Base-by-base conservation (phyloP, 1,139 yeast genomes). In the Casaregolazyma suthepensis region DNA sequence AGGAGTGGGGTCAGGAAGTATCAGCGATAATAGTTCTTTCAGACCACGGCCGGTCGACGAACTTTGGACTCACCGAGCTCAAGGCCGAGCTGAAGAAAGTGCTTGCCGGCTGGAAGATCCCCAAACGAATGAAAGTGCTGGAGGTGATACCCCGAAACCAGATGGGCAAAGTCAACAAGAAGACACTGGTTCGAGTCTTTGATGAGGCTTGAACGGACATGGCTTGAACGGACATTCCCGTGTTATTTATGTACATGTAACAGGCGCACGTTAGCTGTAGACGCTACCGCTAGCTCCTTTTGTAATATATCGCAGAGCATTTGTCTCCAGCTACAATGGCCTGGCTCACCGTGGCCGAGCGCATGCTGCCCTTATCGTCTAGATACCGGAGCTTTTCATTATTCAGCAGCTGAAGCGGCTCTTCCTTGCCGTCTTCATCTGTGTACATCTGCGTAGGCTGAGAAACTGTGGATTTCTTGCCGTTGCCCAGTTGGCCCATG, bases 401-500 rank as follows among this genome's bases (percentile, higher is more conserved):
- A 52, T 44, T 57, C 45, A 47, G 50, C 48, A 46, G 38, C 48
- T 52, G 59, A 17, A 52, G 50, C 3, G 66, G 66, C 43, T 52
- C 15, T 17, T 58, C 40, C 22, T 52, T 18, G 12, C 52, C 52
- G 5, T 43, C 52, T 19, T 29, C 62, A 1, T 83, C 87, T 10
- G 85, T 63, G 26, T 18, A 35, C 43, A 86, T 66, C 42, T 76
- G 72, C 3, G 88, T 13, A 0, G 96, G 96, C 59, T 75, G 76
- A 38, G 83, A 72, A 15, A 77, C 69, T 66, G 85, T 84, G 56
- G 78, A 77, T 42, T 77, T 73, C 64, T 84, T 86, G 20, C 96
- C 96, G 63, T 83, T 89, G 18, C 96, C 97, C 50, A 87, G 76
- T 70, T 91, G 96, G 20, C 94, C 96, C 60, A 61, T 74, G 62